Percentiles rank a stretch among this genome's conserved stretches.
Conservation (phyloP, 805 yeast genomes). For the Metschnikowia shivogae region DNA sequence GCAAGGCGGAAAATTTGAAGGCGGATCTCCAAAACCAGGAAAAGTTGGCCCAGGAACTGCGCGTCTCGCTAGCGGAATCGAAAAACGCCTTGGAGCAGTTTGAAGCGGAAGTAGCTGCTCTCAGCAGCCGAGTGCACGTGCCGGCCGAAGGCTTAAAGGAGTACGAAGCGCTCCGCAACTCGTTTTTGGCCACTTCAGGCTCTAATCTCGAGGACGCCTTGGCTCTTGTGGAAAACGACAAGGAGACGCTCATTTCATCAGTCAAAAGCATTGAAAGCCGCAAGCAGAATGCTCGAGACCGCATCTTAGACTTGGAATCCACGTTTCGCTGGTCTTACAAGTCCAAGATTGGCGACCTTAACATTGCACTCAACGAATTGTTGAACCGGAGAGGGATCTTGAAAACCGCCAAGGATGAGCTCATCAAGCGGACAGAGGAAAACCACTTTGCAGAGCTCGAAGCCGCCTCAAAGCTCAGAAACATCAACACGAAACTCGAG, state of each 20-base stretch:
- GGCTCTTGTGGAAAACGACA: constrained; percentile 38
- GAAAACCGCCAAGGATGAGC: constrained; percentile 20
- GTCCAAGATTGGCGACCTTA: constrained; percentile 29
- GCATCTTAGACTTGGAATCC: constrained; percentile 38
- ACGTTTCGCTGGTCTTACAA: constrained; percentile 32
- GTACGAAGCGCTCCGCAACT: constrained; percentile 55
- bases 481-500: constrained; percentile 55
- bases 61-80: not conserved
- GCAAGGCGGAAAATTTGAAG: constrained; percentile 46
- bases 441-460: constrained; percentile 48
- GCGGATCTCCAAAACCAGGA: constrained; percentile 53
- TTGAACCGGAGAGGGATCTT: constrained; percentile 27
- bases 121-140: constrained; percentile 25
- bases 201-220: constrained; percentile 53
- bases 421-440: constrained; percentile 35
- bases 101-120: constrained; percentile 20
- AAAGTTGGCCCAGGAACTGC: constrained; percentile 25
- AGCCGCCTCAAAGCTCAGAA: constrained; percentile 60
- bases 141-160: constrained; percentile 50
- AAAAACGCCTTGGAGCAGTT: constrained; percentile 29
- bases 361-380: constrained; percentile 29
- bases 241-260: constrained; percentile 35
- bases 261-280: constrained; percentile 25
- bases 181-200: constrained; percentile 53
- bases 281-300: constrained; percentile 33